Evolutionary conservation across 23 red algal species (phyloP).

Genomic region (Gracilaria gracilis): DNA sequence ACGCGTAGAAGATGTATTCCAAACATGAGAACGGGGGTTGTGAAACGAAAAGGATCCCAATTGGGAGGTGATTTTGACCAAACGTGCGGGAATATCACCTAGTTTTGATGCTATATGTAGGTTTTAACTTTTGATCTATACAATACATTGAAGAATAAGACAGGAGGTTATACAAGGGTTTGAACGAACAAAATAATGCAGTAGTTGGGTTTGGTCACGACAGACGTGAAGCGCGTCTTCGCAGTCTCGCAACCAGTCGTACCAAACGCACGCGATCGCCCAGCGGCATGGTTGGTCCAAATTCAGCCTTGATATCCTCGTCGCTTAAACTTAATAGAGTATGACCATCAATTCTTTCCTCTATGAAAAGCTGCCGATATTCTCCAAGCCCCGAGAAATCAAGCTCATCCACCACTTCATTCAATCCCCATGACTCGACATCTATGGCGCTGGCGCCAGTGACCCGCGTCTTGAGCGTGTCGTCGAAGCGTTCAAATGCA

Average conservation of each 20-base stretch:
- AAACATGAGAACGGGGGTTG: neutral
- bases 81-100: too few relatives aligned
- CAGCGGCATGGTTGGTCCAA: constrained; percentile 45
- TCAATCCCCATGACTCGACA: constrained; percentile 34
- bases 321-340: constrained; percentile 54
- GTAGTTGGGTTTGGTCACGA: neutral
- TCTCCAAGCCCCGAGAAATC: constrained; percentile 51
- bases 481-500: constrained; percentile 54
- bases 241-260: constrained; percentile 31
- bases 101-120: neutral
- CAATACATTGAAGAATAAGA: neutral
- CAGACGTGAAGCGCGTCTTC: neutral
- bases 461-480: neutral
- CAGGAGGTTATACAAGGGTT: neutral
- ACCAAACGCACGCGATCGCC: constrained; percentile 60
- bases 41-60: neutral
- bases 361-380: constrained; percentile 67
- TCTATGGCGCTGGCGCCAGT: neutral
- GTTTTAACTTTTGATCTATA: neutral
- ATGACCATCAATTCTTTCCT: constrained; percentile 66
- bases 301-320: constrained; percentile 51
- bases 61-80: too few relatives aligned
- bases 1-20: neutral
- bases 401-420: constrained; percentile 62
- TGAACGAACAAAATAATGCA: neutral